Evolutionary conservation across 306 rosid species (phyloP).

Genomic region (Abrus pulchellus): DNA sequence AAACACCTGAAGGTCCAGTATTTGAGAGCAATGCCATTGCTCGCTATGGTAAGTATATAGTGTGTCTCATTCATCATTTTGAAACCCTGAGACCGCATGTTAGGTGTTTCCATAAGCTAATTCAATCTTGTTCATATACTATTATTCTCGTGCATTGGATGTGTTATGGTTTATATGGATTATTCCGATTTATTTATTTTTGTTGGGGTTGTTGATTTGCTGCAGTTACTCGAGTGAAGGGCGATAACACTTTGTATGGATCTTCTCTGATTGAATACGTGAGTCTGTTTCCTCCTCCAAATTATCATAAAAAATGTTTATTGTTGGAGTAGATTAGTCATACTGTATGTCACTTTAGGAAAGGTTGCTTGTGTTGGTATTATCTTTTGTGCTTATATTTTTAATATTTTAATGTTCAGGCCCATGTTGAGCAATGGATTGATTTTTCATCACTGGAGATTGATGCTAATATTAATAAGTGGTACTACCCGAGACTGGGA

Average conservation of each 20-base stretch:
- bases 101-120: neutral
- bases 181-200: neutral
- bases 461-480: constrained; percentile 58
- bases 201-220: constrained; percentile 47
- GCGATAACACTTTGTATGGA: constrained; percentile 64
- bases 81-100: neutral
- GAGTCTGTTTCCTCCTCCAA: constrained; percentile 30
- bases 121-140: neutral
- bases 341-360: neutral
- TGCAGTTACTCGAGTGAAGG: constrained; percentile 72
- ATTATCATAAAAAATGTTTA: neutral
- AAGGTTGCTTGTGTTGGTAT: neutral
- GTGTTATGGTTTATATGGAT: neutral
- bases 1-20: constrained; percentile 81
- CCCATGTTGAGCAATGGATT: constrained; percentile 87
- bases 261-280: constrained; percentile 75
- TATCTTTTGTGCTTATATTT: neutral
- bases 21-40: constrained; percentile 95
- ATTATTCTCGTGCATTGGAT: neutral
- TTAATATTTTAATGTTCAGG: constrained; percentile 57
- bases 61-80: neutral
- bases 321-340: neutral
- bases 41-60: constrained; percentile 63
- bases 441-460: constrained; percentile 82
- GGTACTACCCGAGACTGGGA: constrained; percentile 65